A percentile compares a stretch with the other conserved stretches of the same genome.
These are phyloP conservation scores for Pelargonium fulgidum DNA, from an alignment of 441 rosid genomes.

Conservation along the genomic window DNA sequence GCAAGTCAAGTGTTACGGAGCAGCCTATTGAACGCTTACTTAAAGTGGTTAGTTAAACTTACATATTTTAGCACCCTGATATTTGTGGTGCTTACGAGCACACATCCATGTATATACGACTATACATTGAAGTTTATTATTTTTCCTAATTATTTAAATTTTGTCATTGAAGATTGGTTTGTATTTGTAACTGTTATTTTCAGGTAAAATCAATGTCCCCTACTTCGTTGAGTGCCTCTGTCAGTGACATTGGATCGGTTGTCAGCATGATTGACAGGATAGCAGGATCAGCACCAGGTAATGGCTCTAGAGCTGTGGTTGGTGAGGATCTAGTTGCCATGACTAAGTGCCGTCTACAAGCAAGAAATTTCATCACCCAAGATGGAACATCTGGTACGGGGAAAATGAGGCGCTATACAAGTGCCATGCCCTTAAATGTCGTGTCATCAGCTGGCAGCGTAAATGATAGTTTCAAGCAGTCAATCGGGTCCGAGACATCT, in stretches of 20 bases:
- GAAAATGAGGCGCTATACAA: slow-evolving; percentile 78
- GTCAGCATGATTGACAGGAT: slow-evolving; percentile 86
- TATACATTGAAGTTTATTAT: neutral
- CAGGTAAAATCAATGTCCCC: slow-evolving; percentile 81
- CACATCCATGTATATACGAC: too few species aligned
- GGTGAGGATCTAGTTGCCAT: slow-evolving; percentile 92
- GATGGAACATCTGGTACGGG: slow-evolving; percentile 63
- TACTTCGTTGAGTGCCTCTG: slow-evolving; percentile 58
- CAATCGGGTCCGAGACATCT: slow-evolving; percentile 54
- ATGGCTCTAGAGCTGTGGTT: slow-evolving; percentile 89
- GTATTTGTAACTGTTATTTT: slow-evolving; percentile 21
- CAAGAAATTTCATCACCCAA: slow-evolving; percentile 67
- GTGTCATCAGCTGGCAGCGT: slow-evolving; percentile 67
- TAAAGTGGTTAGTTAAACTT: slow-evolving; percentile 53
- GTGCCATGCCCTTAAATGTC: slow-evolving; percentile 65
- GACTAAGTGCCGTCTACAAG: slow-evolving; percentile 78
- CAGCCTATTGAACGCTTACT: slow-evolving; percentile 82
- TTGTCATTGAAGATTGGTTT: slow-evolving; percentile 16
- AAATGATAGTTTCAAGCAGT: slow-evolving; percentile 66
- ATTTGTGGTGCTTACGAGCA: too few species aligned
- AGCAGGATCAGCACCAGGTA: slow-evolving; percentile 85
- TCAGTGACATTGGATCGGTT: slow-evolving; percentile 76
- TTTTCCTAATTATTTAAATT: neutral
- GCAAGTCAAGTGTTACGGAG: slow-evolving; percentile 55
- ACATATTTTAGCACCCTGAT: neutral